Evolutionary conservation across 202 grass and related monocot species (phyloP), one percentile per base, ranked within the genome.

Genomic region (Cymbopogon flexuosus): DNA sequence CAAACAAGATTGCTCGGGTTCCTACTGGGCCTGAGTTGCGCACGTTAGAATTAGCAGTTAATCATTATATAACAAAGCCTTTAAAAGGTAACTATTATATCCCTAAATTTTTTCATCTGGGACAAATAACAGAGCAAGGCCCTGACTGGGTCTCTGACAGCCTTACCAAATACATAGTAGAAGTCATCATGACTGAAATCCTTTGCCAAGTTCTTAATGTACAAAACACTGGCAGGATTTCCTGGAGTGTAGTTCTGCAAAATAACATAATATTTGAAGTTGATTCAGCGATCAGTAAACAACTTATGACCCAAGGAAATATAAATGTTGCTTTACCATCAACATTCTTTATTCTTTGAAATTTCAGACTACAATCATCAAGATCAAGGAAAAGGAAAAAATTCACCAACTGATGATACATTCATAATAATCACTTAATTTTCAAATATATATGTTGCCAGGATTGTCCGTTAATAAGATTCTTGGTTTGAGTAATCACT

Each of bases 181-280:
- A 97, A 97, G 69, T 97, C 92, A 73, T 97, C 95, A 59, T 83
- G 79, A 84, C 86, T 81, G 54, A 93, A 86, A 91, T 97, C 92
- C 52, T 94, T 98, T 34, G 95, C 75, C 84, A 98, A 94, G 76
- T 98, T 98, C 66, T 94, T 98, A 23, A 94, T 86, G 82, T 94
- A 98, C 67, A 98, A 68, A 77, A 94, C 92, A 78, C 27, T 86
- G 34, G 92, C 62, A 80, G 95, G 95, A 87, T 93, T 91, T 47
- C 90, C 95, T 41, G 81, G 92, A 62, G 86, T 89, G 65, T 98
- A 98, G 81, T 98, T 98, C 91, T 94, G 81, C 37, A 39, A 47
- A 88, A 83, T 59, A 33, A 42, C 10, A 13, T 31, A 46, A 71
- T 58, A 41, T 58, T 58, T 56, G 19, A 76, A 36, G 31, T 70